These are phyloP conservation scores for Boletus sp. DNA, from an alignment of 768 basidiomycete genomes.

Conservation along the genomic window DNA sequence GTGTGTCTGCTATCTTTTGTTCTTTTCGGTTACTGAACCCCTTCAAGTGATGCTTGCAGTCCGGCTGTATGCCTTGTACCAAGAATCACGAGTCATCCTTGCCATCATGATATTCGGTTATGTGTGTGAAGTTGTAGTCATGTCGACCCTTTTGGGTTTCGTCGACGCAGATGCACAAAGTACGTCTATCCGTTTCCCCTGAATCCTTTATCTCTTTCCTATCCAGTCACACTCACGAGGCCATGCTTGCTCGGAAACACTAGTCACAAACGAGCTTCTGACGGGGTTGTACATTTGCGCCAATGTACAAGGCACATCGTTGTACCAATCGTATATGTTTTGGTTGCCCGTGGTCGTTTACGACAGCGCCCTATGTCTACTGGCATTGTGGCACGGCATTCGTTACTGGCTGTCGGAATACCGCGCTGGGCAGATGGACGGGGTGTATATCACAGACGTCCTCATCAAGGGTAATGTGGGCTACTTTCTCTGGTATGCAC, in stretches of 20 bases:
- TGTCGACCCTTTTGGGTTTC: background rate
- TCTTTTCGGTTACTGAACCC: background rate
- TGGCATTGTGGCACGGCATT: background rate
- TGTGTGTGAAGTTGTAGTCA: background rate
- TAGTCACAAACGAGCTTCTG: background rate
- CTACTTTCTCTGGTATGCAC: background rate
- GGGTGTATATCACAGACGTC: background rate
- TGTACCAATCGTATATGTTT: background rate
- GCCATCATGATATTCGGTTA: constrained; percentile 2
- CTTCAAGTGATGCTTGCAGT: constrained; percentile 11
- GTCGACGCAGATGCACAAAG: background rate
- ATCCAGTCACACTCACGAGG: fast-evolving
- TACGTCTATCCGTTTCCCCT: background rate
- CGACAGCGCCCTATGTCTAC: background rate
- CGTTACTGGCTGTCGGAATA: background rate
- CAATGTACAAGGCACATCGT: background rate
- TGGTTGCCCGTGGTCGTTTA: background rate
- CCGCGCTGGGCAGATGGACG: background rate
- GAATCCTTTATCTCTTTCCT: background rate
- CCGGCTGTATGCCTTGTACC: constrained; percentile 15
- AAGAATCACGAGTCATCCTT: constrained; percentile 2
- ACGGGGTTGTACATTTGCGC: background rate
- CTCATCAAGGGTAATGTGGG: background rate
- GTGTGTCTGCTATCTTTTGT: background rate
- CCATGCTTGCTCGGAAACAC: background rate